Evolutionary conservation across 305 asterid species (phyloP), one percentile per base, ranked within the genome.

Genomic region (Striga hermonthica): DNA sequence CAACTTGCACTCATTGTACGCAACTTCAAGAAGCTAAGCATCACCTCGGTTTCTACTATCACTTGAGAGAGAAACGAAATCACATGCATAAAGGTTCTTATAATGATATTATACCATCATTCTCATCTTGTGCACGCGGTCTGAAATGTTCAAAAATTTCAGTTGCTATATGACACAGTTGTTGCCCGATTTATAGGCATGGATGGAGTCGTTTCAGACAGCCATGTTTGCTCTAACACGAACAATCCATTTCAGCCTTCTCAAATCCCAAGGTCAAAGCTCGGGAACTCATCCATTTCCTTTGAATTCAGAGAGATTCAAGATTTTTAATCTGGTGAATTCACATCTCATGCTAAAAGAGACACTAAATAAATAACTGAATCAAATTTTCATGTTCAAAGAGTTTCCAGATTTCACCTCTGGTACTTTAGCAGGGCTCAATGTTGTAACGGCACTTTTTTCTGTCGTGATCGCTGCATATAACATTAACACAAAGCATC

Each of bases 201-300:
- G 47, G 9, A 41, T 22, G 31, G 47, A 41, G 1, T 41, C 9
- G 31, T 22, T 22, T 22, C 31, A 22, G 31, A 22, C 31, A 22
- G 7, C 28, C 56, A 5, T 36, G 12, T 49, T 14, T 38, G 58
- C 57, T 8, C 8, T 4, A 39, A 22, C 31, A 1, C 31, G 31
- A 22, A 22, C 31, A 1, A 22, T 22, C 31, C 31, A 22, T 4
- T 22, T 35, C 28, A 57, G 57, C 28, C 60, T 53, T 55, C 56
- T 76, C 84, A 88, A 78, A 89, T 68, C 65, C 98, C 96, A 75
- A 91, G 95, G 79, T 91, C 92, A 68, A 89, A 91, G 75, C 90
- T 82, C 8, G 95, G 95, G 64, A 78, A 64, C 8, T 82, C 88
- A 5, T 73, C 77, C 66, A 63, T 65, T 71, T 71, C 75, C 64